phyloP scores from a whole-genome alignment of 768 basidiomycete species.

The Suillus plorans region DNA sequence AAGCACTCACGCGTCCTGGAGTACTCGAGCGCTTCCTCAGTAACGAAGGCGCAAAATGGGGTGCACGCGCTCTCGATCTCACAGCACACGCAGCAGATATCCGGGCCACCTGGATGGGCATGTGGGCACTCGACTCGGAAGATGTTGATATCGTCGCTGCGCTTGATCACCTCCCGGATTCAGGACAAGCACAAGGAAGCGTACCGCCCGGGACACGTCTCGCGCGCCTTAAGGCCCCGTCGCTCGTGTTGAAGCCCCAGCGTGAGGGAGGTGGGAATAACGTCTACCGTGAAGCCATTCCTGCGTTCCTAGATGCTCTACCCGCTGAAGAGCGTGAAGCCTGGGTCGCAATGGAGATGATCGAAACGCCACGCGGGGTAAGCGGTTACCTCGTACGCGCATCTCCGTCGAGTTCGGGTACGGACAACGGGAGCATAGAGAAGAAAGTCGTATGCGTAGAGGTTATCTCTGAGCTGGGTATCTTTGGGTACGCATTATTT shows the following conservation, averaged over 20 bases:
- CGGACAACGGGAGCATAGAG: neutral
- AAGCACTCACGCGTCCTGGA: slow-evolving; percentile 74
- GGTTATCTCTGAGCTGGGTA: slow-evolving; percentile 86
- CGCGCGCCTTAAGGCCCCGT: slow-evolving; percentile 34
- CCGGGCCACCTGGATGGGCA: slow-evolving; percentile 78
- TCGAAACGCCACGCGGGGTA: slow-evolving; percentile 67
- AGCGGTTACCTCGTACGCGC: slow-evolving; percentile 79
- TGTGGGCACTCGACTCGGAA: slow-evolving; percentile 73
- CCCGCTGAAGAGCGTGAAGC: slow-evolving; percentile 64
- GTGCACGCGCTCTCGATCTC: slow-evolving; percentile 32
- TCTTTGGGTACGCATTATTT: slow-evolving; percentile 89
- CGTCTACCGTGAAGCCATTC: slow-evolving; percentile 83
- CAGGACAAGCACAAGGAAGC: neutral
- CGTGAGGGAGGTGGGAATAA: slow-evolving; percentile 99
- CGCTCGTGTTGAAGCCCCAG: slow-evolving; percentile 92
- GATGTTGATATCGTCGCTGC: slow-evolving; percentile 13
- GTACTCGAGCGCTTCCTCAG: slow-evolving; percentile 73
- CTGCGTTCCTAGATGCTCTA: slow-evolving; percentile 67
- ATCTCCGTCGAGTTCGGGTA: slow-evolving; percentile 31
- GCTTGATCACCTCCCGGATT: slow-evolving; percentile 4
- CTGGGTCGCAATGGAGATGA: slow-evolving; percentile 97
- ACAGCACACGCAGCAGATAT: slow-evolving; percentile 42
- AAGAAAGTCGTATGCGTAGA: slow-evolving; percentile 52
- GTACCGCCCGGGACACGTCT: slow-evolving; percentile 23
- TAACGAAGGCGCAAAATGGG: slow-evolving; percentile 35